Evolutionary conservation across 257 asterid species (phyloP).

Genomic region (Ligustrum vulgare): DNA sequence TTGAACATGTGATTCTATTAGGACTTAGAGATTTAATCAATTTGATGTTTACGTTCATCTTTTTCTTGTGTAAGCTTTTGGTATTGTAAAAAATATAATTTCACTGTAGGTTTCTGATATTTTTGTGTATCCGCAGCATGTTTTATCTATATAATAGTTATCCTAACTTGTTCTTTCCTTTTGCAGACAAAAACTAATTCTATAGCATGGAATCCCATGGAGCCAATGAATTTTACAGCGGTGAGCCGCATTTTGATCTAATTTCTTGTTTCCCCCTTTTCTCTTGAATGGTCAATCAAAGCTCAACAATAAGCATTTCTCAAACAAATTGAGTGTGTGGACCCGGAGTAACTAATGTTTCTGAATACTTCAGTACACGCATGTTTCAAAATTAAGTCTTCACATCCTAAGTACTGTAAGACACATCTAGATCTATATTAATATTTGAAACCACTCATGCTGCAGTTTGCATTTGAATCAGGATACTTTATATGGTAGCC

Average conservation of each 20-base stretch:
- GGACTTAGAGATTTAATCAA: not conserved
- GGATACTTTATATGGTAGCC: not conserved
- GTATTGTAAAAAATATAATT: not conserved
- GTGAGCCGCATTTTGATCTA: constrained; percentile 45
- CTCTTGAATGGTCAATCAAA: not conserved
- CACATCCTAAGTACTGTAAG: not conserved
- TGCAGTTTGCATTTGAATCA: constrained; percentile 1
- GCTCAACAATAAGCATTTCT: not conserved
- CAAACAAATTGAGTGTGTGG: not conserved
- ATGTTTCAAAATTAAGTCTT: not conserved
- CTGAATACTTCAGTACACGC: not conserved
- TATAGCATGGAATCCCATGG: constrained; percentile 95
- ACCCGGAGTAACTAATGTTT: not conserved
- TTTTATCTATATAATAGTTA: constrained; percentile 1
- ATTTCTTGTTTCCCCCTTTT: not conserved
- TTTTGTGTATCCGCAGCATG: not conserved
- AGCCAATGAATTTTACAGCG: constrained; percentile 98
- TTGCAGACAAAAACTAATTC: constrained; percentile 74
- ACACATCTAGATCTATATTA: not conserved
- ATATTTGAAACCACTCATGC: not conserved
- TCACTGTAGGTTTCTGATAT: not conserved
- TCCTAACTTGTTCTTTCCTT: constrained; percentile 20
- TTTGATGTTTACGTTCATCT: constrained; percentile 1
- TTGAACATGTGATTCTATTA: not conserved
- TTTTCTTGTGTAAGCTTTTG: constrained; percentile 1